Percentiles rank a stretch among this genome's conserved stretches.
These are phyloP conservation scores for Radiomyces spectabilis DNA, from an alignment of 192 early-diverging fungal genomes.

Conservation along the genomic window DNA sequence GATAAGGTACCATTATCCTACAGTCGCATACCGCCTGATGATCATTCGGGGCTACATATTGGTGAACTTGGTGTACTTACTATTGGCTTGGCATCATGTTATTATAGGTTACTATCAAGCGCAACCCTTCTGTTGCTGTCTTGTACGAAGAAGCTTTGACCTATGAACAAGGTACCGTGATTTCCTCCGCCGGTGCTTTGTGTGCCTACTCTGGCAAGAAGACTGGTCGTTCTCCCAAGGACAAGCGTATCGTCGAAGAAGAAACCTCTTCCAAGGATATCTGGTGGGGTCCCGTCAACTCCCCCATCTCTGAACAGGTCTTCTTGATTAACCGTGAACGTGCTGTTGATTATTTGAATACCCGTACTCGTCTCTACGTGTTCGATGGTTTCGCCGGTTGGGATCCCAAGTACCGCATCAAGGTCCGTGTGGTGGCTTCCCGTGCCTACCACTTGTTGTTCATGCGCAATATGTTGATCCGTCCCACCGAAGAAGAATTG, in stretches of 20 bases:
- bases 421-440: slow-evolving; percentile 91
- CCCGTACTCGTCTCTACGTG: slow-evolving; percentile 85
- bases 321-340: slow-evolving; percentile 96
- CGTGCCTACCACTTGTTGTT: slow-evolving; percentile 95
- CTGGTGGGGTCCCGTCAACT: slow-evolving; percentile 99
- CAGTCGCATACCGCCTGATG: background rate
- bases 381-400: slow-evolving; percentile 97
- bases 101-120: slow-evolving; percentile 59
- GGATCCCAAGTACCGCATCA: slow-evolving; percentile 97
- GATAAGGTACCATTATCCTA: slow-evolving; percentile 36
- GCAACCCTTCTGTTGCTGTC: slow-evolving; percentile 77
- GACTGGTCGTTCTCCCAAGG: slow-evolving; percentile 88
- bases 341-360: slow-evolving; percentile 95
- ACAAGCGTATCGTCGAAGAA: slow-evolving; percentile 98
- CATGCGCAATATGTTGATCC: slow-evolving; percentile 99
- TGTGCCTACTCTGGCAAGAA: slow-evolving; percentile 88
- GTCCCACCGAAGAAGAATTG: slow-evolving; percentile 88
- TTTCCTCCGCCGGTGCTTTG: slow-evolving; percentile 89
- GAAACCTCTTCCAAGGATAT: slow-evolving; percentile 74
- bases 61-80: too few relatives aligned
- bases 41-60: too few relatives aligned
- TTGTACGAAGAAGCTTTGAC: slow-evolving; percentile 91
- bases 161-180: slow-evolving; percentile 77
- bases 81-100: background rate
- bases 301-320: slow-evolving; percentile 69